Evolutionary conservation across 495 filamentous ascomycete species (phyloP).

Genomic region (Sabuloglossum arenarium): DNA sequence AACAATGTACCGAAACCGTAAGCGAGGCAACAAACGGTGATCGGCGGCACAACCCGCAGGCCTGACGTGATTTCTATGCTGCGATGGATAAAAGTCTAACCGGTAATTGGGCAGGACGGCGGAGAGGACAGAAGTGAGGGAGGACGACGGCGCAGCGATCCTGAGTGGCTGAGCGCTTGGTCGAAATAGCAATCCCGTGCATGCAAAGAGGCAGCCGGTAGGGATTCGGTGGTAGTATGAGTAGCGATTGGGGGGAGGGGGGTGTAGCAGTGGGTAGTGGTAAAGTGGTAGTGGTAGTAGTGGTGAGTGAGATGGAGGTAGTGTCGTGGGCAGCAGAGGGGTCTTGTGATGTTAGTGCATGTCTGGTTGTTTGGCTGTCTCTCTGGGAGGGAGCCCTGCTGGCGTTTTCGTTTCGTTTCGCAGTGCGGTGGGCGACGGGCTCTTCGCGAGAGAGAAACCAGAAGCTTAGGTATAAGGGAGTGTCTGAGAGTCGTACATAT

Average conservation of each 20-base stretch:
- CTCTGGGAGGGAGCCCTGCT: not conserved
- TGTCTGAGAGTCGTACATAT: not conserved
- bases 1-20: constrained; percentile 1
- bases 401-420: not conserved
- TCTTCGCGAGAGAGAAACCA: not conserved
- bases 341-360: constrained; percentile 1
- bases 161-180: not conserved
- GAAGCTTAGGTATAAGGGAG: not conserved
- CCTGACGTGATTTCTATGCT: not conserved
- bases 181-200: not conserved
- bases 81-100: not conserved
- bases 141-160: not conserved
- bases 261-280: not conserved
- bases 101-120: not conserved
- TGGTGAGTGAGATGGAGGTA: not conserved
- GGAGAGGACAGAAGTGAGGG: not conserved
- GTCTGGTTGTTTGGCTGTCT: not conserved
- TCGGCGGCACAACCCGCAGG: not conserved
- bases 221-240: not conserved
- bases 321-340: not conserved
- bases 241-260: not conserved
- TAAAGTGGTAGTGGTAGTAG: not conserved
- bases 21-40: not conserved
- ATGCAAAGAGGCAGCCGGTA: not conserved
- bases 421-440: not conserved